These are phyloP conservation scores for Lactifluus pinguis DNA, from an alignment of 768 basidiomycete genomes.

Conservation along the genomic window DNA sequence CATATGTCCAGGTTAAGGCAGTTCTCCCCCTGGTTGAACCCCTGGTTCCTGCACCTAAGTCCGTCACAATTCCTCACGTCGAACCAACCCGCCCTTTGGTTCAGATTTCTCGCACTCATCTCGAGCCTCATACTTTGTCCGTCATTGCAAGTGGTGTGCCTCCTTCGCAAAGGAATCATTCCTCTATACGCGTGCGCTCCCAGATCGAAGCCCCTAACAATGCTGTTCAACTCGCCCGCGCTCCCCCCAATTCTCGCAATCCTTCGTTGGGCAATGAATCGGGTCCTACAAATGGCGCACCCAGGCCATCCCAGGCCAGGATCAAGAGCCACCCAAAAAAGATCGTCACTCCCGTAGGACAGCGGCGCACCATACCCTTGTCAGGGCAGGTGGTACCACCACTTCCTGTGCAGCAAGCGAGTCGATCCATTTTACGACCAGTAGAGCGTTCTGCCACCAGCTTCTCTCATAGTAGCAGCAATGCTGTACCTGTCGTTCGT, in stretches of 20 bases:
- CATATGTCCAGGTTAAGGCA: background rate
- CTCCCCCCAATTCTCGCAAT: background rate
- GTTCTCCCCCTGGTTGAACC: background rate
- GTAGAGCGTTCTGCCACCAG: background rate
- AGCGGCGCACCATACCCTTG: background rate
- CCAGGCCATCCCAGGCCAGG: background rate
- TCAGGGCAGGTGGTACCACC: background rate
- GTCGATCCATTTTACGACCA: background rate
- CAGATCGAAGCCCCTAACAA: background rate
- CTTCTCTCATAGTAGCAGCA: background rate
- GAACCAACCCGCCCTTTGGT: background rate
- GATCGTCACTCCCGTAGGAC: background rate
- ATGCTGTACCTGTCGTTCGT: background rate
- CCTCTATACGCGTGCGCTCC: background rate
- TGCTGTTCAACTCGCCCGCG: background rate
- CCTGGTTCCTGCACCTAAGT: background rate
- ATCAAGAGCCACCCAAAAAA: conserved; percentile 9
- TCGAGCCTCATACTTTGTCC: background rate
- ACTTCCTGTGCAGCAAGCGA: background rate
- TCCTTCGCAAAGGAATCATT: too few species aligned
- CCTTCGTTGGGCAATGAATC: background rate
- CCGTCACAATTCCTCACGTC: background rate
- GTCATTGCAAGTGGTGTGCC: background rate
- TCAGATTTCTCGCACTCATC: background rate
- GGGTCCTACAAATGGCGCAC: background rate